A percentile compares a stretch with the other conserved stretches of the same genome.
Conservation (phyloP, 495 filamentous ascomycete species). For the Neurospora africana region DNA sequence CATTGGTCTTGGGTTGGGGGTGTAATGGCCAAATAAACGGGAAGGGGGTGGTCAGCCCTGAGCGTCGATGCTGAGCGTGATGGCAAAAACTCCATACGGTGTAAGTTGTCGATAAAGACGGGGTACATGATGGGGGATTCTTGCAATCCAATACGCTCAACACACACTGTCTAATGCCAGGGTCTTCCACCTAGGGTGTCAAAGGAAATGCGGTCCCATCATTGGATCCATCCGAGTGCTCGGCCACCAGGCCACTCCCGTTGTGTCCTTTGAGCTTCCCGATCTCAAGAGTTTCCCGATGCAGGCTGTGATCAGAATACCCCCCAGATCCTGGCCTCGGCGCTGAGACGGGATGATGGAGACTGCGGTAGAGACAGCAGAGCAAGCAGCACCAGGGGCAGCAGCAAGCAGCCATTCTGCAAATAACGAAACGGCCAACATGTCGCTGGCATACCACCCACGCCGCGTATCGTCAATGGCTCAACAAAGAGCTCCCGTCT, state of each 20-base stretch:
- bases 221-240: not conserved
- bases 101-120: not conserved
- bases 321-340: constrained; percentile 1
- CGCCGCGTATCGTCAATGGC: not conserved
- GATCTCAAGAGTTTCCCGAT: constrained; percentile 7
- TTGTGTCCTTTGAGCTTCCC: constrained; percentile 9
- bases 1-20: not conserved
- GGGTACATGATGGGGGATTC: not conserved
- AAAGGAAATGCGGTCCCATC: not conserved
- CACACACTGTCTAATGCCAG: not conserved
- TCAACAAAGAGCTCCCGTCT: not conserved
- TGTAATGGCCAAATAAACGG: not conserved
- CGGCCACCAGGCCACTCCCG: not conserved
- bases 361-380: not conserved
- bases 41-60: not conserved
- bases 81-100: not conserved
- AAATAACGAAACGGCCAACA: not conserved
- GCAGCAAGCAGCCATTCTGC: not conserved
- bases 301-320: constrained; percentile 8
- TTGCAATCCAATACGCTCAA: not conserved
- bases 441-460: not conserved
- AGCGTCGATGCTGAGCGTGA: not conserved
- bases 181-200: not conserved
- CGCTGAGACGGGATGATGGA: not conserved
- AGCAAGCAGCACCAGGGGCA: not conserved